A percentile compares a stretch with the other conserved stretches of the same genome.
Conservation (phyloP, 2,329 filamentous ascomycete genomes). For the Scopulariopsis brevicaulis region DNA sequence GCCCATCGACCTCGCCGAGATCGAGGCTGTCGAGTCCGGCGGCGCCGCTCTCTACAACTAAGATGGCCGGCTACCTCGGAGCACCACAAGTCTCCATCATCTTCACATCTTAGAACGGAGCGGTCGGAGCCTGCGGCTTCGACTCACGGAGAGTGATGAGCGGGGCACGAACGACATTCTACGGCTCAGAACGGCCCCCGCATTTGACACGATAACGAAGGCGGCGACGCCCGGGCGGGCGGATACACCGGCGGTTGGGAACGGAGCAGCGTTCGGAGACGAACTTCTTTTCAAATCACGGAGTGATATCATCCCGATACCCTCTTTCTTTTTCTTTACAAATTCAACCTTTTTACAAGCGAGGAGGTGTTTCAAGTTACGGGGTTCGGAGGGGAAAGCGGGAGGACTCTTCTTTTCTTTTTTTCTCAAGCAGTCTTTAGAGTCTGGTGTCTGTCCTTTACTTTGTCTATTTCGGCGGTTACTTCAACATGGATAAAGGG, state of each 20-base stretch:
- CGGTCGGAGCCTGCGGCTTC: neutral
- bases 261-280: neutral
- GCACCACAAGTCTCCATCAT: neutral
- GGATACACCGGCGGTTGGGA: neutral
- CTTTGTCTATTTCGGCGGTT: neutral
- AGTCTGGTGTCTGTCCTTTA: neutral
- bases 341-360: neutral
- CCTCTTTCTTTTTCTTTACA: neutral
- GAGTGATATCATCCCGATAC: neutral
- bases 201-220: neutral
- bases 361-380: neutral
- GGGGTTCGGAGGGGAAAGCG: neutral
- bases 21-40: slow-evolving; percentile 90
- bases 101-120: neutral
- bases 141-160: neutral
- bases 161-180: neutral
- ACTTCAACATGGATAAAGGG: neutral
- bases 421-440: neutral
- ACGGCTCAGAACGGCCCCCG: neutral
- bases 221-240: neutral
- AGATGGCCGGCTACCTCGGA: slow-evolving; percentile 8
- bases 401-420: neutral
- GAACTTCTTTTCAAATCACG: neutral
- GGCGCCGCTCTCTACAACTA: slow-evolving; percentile 54
- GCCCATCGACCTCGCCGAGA: slow-evolving; percentile 69